phyloP scores from a whole-genome alignment of 1,284 basidiomycete species.

The Pisolithus thermaeus region DNA sequence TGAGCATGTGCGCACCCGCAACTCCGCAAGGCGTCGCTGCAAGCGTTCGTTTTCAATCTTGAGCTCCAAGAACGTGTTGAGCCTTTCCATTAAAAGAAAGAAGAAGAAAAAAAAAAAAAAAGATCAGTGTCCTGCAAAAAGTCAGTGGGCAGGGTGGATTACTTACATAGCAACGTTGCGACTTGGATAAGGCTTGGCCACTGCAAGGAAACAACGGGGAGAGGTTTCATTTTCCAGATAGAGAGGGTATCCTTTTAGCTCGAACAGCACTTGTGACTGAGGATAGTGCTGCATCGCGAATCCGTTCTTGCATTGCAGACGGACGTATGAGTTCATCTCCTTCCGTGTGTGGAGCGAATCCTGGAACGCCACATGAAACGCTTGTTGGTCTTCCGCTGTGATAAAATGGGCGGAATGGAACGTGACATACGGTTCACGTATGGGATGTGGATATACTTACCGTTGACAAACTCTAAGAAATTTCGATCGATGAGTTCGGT shows the following conservation, averaged over 20 bases:
- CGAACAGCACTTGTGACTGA: constrained; percentile 57
- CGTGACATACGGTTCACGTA: not conserved
- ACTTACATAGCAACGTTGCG: constrained; percentile 65
- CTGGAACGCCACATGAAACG: constrained; percentile 53
- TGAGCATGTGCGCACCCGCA: constrained; percentile 28
- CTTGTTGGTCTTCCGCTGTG: constrained; percentile 55
- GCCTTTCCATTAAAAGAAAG: constrained; percentile 35
- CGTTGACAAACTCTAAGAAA: constrained; percentile 58
- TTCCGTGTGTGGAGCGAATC: constrained; percentile 42
- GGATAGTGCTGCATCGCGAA: constrained; percentile 10
- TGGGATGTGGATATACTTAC: constrained; percentile 33
- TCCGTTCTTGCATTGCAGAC: constrained; percentile 40
- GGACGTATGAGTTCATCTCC: constrained; percentile 57
- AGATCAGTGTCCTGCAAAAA: constrained; percentile 7
- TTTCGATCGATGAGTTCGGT: constrained; percentile 65
- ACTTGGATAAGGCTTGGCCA: constrained; percentile 74
- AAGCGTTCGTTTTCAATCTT: constrained; percentile 74
- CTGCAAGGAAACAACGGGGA: constrained; percentile 60
- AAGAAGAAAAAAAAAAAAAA: not conserved
- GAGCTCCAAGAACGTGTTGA: constrained; percentile 73
- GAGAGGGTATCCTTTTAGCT: constrained; percentile 66
- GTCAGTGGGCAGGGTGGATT: not conserved
- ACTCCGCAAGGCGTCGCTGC: constrained; percentile 45
- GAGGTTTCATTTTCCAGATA: constrained; percentile 36
- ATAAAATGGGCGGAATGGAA: constrained; percentile 2